A percentile compares a stretch with the other conserved stretches of the same genome.
These are phyloP conservation scores for Microthlaspi erraticum DNA, from an alignment of 345 rosid species.

Conservation along the genomic window DNA sequence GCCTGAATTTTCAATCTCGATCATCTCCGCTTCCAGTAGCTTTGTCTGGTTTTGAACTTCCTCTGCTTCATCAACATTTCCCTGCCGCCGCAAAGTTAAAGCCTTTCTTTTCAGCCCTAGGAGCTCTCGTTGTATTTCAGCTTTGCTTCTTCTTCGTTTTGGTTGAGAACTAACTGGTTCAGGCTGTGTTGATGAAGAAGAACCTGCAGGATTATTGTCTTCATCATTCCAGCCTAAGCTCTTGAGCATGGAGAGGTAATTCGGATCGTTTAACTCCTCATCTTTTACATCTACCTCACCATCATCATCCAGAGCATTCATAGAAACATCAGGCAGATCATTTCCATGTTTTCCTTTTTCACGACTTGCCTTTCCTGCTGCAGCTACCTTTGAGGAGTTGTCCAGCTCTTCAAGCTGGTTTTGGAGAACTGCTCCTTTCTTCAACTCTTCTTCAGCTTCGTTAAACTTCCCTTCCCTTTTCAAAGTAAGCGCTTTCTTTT, in stretches of 20 bases:
- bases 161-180: conserved; percentile 40
- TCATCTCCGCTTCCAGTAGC: conserved; percentile 63
- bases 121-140: conserved; percentile 85
- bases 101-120: conserved; percentile 85
- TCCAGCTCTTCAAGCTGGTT: conserved; percentile 73
- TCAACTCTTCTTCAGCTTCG: conserved; percentile 74
- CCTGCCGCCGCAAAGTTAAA: conserved; percentile 73
- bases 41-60: conserved; percentile 65
- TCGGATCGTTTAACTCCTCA: conserved; percentile 70
- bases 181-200: conserved; percentile 36
- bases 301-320: conserved; percentile 41
- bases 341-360: conserved; percentile 33
- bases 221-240: conserved; percentile 77
- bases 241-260: conserved; percentile 59
- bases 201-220: conserved; percentile 41
- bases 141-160: conserved; percentile 61
- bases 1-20: conserved; percentile 56
- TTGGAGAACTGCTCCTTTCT: conserved; percentile 69
- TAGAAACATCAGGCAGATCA: conserved; percentile 41
- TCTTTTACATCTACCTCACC: conserved; percentile 69
- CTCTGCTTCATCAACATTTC: conserved; percentile 78
- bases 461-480: conserved; percentile 76
- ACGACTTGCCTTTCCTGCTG: conserved; percentile 28
- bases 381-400: conserved; percentile 47
- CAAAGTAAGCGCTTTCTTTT: conserved; percentile 74